phyloP scores from a whole-genome alignment of 805 yeast genomes.

The Martiniozyma abietophila region DNA sequence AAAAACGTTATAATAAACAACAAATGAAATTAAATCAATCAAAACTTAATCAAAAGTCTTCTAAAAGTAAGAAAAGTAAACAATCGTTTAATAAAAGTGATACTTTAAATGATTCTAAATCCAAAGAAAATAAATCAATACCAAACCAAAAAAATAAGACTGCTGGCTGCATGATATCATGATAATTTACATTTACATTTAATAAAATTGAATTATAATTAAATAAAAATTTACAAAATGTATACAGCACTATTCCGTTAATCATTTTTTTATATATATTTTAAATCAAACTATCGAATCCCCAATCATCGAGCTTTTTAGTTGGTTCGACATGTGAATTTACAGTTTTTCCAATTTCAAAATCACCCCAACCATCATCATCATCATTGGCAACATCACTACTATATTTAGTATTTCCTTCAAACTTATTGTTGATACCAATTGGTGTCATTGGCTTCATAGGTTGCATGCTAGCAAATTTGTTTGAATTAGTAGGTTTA shows the following conservation, averaged over 20 bases:
- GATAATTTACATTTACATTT: too few relatives aligned
- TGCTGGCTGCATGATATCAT: too few relatives aligned
- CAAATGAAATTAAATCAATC: not conserved
- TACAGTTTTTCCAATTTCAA: slow-evolving; percentile 10
- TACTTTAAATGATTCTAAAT: not conserved
- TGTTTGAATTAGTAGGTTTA: not conserved
- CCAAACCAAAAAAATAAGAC: not conserved
- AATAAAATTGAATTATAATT: too few relatives aligned
- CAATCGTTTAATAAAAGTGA: too few relatives aligned
- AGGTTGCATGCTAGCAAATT: slow-evolving; percentile 9
- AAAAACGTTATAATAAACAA: not conserved
- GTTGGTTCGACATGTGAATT: too few relatives aligned
- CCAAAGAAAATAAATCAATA: not conserved
- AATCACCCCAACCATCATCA: slow-evolving; percentile 12
- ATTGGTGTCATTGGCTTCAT: slow-evolving; percentile 5
- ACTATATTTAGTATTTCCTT: too few relatives aligned
- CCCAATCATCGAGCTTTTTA: slow-evolving; percentile 8
- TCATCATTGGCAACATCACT: not conserved
- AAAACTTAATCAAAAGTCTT: not conserved
- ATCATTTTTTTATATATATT: not conserved
- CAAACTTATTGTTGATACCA: not conserved
- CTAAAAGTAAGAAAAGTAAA: slow-evolving; percentile 2
- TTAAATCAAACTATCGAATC: slow-evolving; percentile 11
- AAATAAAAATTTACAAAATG: too few relatives aligned
- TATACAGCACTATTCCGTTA: slow-evolving; percentile 3